Evolutionary conservation across 1,139 yeast species (phyloP), one percentile per base, ranked within the genome.

Genomic region (Suzukiozyma palmioleophila): DNA sequence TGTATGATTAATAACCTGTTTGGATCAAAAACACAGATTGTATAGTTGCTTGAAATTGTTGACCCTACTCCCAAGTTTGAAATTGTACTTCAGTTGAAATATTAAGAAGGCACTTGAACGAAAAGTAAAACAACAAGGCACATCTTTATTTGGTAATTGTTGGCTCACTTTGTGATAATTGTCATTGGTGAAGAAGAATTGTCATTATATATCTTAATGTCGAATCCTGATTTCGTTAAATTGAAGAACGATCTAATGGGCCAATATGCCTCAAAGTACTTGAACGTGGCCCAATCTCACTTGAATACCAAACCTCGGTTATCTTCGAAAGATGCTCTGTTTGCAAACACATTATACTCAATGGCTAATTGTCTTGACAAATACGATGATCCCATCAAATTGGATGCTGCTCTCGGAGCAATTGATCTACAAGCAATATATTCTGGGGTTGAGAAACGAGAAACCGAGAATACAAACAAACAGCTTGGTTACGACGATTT

Each of bases 401-500:
- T 54, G 14, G 62, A 57, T 36, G 32, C 33, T 6, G 69, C 59
- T 1, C 53, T 66, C 3, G 69, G 63, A n/a, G 38, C 61, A 2
- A 62, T 70, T 38, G 75, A 70, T 42, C 52, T 71, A 41, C 63
- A 56, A 3, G 46, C 46, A 26, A 64, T 71, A 6, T 71, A 69
- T 44, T 51, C 43, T 8, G 66, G 68, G 3, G 72, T 66, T 1
- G 75, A 69, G 16, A 42, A 45, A 30, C 45, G 65, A 34, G 64
- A 60, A 39, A 27, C 35, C 2, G 50, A 53, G 30, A 36, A 40
- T 11, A 38, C 38, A 40, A 47, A 28, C 6, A 25, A 40, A 26
- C 30, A 39, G 24, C 40, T 50, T 8, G 78, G 78, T 9, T 78
- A 82, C 50, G 81, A 84, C 40, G 97, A 90, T 55, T 67, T 73